Percentiles rank a stretch among this genome's conserved stretches.
Evolutionary conservation across 169 alveolate genomes (phyloP).

Genomic region (Cyclospora cayetanensis): DNA sequence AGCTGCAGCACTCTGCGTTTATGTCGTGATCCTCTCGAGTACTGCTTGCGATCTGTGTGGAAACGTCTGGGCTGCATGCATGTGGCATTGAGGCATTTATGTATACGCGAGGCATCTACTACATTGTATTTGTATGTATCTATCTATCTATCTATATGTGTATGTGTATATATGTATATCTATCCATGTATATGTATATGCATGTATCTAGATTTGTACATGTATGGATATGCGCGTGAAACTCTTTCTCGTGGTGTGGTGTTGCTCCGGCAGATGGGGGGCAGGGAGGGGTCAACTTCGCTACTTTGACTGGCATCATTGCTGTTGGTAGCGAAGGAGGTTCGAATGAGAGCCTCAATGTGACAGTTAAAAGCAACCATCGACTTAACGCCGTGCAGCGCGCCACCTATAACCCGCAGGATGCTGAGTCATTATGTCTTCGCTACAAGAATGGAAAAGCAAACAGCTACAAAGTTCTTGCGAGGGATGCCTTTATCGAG

Average conservation of each 20-base stretch:
- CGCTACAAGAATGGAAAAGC: background rate
- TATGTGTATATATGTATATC: too few species aligned
- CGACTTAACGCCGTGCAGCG: background rate
- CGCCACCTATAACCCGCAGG: background rate
- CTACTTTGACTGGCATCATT: background rate
- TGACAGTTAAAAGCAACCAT: constrained; percentile 24
- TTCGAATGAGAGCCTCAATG: background rate
- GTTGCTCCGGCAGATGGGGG: background rate
- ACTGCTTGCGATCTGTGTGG: too few species aligned
- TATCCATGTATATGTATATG: too few species aligned
- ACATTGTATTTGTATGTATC: background rate
- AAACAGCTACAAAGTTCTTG: background rate
- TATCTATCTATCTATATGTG: too few species aligned
- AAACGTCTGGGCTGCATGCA: too few species aligned
- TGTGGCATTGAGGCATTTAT: too few species aligned
- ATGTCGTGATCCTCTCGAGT: too few species aligned
- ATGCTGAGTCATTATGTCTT: background rate
- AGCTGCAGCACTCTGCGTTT: too few species aligned
- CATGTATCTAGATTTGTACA: background rate
- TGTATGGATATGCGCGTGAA: background rate
- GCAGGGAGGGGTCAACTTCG: background rate
- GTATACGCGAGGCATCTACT: background rate
- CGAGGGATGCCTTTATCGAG: constrained; percentile 17
- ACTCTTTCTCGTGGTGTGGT: background rate
- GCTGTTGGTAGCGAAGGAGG: background rate